phyloP scores from a whole-genome alignment of 176 grass and related monocot genomes.

The Triticum dicoccoides region DNA sequence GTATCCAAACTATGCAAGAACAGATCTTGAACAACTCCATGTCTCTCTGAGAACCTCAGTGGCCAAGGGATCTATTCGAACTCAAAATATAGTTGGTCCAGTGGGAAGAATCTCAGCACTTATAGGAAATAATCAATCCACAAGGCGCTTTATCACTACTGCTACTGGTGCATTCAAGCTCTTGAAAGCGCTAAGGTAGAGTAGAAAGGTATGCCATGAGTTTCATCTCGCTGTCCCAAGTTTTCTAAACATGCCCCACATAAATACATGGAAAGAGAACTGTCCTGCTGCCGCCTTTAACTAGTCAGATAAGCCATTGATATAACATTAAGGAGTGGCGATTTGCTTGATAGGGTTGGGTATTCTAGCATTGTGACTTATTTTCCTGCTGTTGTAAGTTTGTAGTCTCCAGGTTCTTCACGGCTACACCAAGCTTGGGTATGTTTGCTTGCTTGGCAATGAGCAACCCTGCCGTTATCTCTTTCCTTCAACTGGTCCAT shows the following conservation, averaged over 20 bases:
- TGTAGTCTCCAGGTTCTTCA: constrained; percentile 43
- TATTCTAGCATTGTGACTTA: background rate
- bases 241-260: background rate
- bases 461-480: background rate
- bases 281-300: background rate
- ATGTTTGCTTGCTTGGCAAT: constrained; percentile 10
- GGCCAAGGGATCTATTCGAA: background rate
- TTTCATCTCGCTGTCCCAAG: background rate
- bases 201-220: constrained; percentile 4
- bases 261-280: background rate
- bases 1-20: constrained; percentile 11
- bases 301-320: background rate
- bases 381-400: background rate
- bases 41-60: background rate
- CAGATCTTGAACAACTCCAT: background rate
- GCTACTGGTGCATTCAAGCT: constrained; percentile 17
- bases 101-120: background rate
- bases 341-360: background rate
- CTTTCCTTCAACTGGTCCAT: background rate
- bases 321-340: background rate
- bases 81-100: background rate
- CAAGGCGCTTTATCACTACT: background rate
- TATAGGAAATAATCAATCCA: background rate
- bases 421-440: constrained; percentile 91
- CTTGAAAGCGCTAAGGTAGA: constrained; percentile 13